Conservation (phyloP, 805 yeast genomes). For the Wickerhamiella bombiphila region DNA sequence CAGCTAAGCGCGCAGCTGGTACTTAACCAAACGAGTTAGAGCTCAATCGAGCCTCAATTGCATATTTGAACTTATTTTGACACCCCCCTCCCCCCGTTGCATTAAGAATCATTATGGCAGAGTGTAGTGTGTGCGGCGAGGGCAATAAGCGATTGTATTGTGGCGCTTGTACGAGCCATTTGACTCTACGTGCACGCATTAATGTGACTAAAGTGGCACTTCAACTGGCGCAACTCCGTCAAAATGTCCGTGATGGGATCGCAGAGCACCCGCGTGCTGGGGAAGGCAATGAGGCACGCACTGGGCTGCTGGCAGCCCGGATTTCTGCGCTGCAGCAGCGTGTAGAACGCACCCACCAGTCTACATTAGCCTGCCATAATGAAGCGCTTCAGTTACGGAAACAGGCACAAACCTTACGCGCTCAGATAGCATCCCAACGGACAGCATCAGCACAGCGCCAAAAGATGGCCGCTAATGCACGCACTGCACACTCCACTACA, state of each 20-base stretch:
- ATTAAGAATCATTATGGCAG: slow-evolving; percentile 3
- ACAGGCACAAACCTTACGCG: slow-evolving; percentile 4
- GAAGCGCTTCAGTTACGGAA: slow-evolving; percentile 8
- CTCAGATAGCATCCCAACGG: background rate
- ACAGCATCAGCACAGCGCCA: background rate
- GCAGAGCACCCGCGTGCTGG: slow-evolving; percentile 2
- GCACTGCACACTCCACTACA: background rate
- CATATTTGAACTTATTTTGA: no score
- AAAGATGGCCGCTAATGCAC: background rate
- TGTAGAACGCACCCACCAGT: slow-evolving; percentile 9
- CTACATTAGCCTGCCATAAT: slow-evolving; percentile 9
- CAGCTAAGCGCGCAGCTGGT: no score
- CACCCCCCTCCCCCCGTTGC: background rate
- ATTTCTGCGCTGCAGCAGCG: slow-evolving; percentile 11
- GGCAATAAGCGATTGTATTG: slow-evolving; percentile 14
- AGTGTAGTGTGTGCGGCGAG: slow-evolving; percentile 18
- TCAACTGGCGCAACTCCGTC: slow-evolving; percentile 11
- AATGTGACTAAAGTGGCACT: slow-evolving; percentile 15
- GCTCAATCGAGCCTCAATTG: no score
- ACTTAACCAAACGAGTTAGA: no score
- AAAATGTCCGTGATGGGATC: slow-evolving; percentile 8
- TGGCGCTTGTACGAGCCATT: slow-evolving; percentile 16
- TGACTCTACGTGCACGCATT: slow-evolving; percentile 15
- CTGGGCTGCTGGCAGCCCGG: slow-evolving; percentile 12
- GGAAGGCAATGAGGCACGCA: slow-evolving; percentile 10